Conservation (phyloP, 2,329 filamentous ascomycete species). For the Fusarium miscanthi region DNA sequence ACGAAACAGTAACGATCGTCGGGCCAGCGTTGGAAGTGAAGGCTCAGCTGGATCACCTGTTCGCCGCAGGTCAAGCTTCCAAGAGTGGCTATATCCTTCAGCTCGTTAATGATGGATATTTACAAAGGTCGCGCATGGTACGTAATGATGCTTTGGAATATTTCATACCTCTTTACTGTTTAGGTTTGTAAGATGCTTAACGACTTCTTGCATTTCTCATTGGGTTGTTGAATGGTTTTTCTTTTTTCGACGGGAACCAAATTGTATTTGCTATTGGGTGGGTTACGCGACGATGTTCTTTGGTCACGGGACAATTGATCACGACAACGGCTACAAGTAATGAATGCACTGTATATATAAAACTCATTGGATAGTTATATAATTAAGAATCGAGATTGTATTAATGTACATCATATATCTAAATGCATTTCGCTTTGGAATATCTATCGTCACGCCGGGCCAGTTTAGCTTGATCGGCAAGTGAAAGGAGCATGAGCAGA, state of each 20-base stretch:
- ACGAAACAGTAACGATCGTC: conserved; percentile 30
- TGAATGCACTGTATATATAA: neutral
- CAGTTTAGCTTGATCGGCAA: conserved; percentile 22
- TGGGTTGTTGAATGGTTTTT: neutral
- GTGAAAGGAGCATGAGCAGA: conserved; percentile 41
- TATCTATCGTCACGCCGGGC: no score
- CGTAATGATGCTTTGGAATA: neutral
- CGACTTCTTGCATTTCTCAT: no score
- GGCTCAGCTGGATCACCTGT: conserved; percentile 19
- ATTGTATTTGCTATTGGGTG: neutral
- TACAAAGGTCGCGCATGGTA: no score
- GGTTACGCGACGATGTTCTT: neutral
- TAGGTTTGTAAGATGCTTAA: fast-evolving
- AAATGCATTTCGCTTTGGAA: no score
- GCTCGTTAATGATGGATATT: conserved; percentile 17
- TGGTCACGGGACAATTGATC: neutral
- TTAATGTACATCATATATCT: neutral
- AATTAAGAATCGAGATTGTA: neutral
- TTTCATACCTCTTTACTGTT: neutral
- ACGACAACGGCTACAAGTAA: neutral
- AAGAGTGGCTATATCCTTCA: conserved; percentile 37
- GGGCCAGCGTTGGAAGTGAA: conserved; percentile 28
- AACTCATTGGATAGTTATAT: neutral
- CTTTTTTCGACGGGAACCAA: neutral
- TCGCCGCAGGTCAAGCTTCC: conserved; percentile 31